Evolutionary conservation across 1,139 yeast genomes (phyloP).

Genomic region (Lodderomyces beijingensis): DNA sequence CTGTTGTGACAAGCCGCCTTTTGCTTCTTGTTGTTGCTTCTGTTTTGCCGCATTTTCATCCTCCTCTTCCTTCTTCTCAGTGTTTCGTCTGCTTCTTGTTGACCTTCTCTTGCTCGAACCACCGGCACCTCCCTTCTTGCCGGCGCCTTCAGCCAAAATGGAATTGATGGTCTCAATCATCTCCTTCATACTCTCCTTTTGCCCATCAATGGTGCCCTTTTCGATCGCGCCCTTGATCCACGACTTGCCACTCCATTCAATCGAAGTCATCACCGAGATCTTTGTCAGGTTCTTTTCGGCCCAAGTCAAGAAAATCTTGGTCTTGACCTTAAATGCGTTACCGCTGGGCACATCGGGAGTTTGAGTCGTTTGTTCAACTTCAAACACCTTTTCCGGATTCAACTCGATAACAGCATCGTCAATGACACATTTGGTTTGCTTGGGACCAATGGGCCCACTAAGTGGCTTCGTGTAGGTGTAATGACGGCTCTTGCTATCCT

Average conservation of each 20-base stretch:
- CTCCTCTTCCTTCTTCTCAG: constrained; percentile 13
- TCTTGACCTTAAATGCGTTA: constrained; percentile 67
- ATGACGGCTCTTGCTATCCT: constrained; percentile 40
- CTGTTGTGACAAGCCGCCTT: constrained; percentile 16
- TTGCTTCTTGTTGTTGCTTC: constrained; percentile 7
- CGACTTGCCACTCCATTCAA: constrained; percentile 91
- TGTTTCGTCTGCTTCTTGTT: constrained; percentile 18
- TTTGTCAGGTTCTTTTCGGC: constrained; percentile 65
- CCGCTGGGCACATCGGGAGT: constrained; percentile 98
- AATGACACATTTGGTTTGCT: constrained; percentile 80
- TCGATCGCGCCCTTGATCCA: constrained; percentile 92
- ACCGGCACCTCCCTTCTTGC: constrained; percentile 9
- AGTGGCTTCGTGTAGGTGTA: constrained; percentile 80
- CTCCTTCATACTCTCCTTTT: constrained; percentile 61
- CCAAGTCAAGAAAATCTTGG: constrained; percentile 73
- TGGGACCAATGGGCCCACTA: constrained; percentile 85
- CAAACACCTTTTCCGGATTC: constrained; percentile 54
- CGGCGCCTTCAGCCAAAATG: constrained; percentile 24
- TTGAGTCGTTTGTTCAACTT: constrained; percentile 62
- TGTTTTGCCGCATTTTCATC: constrained; percentile 8
- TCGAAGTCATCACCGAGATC: constrained; percentile 56
- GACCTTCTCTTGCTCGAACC: constrained; percentile 21
- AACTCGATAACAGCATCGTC: constrained; percentile 65
- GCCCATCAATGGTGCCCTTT: constrained; percentile 90
- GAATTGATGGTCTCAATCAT: constrained; percentile 57